These are phyloP conservation scores for Cercospora nicotianae DNA, from an alignment of 2,329 filamentous ascomycete species.

Conservation along the genomic window DNA sequence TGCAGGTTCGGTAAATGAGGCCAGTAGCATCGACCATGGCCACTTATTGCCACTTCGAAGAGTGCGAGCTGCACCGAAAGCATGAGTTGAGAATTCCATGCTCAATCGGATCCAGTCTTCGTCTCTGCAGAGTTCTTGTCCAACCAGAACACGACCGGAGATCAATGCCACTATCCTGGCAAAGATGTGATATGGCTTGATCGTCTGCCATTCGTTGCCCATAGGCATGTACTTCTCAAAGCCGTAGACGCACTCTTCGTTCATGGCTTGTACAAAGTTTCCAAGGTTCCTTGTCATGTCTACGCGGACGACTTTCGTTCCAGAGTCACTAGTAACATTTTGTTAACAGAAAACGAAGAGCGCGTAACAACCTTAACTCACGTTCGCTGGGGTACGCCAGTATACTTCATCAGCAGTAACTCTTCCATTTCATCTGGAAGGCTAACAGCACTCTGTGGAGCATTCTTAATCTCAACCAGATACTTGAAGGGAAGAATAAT, in stretches of 20 bases:
- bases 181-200: constrained; percentile 18
- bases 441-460: constrained; percentile 10
- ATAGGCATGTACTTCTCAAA: constrained; percentile 17
- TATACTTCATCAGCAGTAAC: constrained; percentile 19
- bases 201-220: constrained; percentile 10
- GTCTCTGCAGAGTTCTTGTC: constrained; percentile 15
- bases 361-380: no score
- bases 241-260: constrained; percentile 18
- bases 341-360: no score
- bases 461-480: constrained; percentile 19
- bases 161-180: constrained; percentile 18
- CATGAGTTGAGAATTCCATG: constrained; percentile 19
- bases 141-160: constrained; percentile 21
- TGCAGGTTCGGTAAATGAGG: constrained; percentile 15
- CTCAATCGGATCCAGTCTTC: constrained; percentile 19
- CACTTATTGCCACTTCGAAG: constrained; percentile 17
- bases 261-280: constrained; percentile 19
- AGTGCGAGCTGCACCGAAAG: constrained; percentile 17
- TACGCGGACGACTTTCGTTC: constrained; percentile 19
- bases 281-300: constrained; percentile 20
- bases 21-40: constrained; percentile 18
- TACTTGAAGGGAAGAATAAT: constrained; percentile 18
- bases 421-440: constrained; percentile 22
- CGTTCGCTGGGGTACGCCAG: constrained; percentile 19
- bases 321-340: constrained; percentile 12